phyloP scores from a whole-genome alignment of 2,329 filamentous ascomycete species.

The Fusarium graminum region DNA sequence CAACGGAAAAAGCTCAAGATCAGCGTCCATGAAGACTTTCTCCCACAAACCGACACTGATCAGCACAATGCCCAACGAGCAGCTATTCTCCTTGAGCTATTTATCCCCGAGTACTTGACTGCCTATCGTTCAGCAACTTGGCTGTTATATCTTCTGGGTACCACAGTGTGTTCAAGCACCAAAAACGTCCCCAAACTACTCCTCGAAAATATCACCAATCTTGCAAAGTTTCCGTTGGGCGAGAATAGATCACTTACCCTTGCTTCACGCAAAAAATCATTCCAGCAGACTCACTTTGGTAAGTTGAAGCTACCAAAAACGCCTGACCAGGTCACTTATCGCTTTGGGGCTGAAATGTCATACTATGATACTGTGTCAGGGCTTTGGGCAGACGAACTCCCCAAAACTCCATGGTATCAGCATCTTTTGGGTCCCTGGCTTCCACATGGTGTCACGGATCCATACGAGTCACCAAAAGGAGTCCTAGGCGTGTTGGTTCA shows the following conservation, averaged over 20 bases:
- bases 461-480: conserved; percentile 1
- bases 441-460: conserved; percentile 31
- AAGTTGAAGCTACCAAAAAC: conserved; percentile 33
- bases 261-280: conserved; percentile 46
- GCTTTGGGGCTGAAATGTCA: conserved; percentile 34
- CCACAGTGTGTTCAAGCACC: not conserved
- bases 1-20: conserved; percentile 35
- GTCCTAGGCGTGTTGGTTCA: conserved; percentile 7
- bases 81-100: conserved; percentile 64
- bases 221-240: too few relatives aligned
- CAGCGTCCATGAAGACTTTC: conserved; percentile 42
- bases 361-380: conserved; percentile 31
- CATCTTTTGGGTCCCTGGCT: conserved; percentile 47
- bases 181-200: conserved; percentile 1
- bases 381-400: conserved; percentile 35
- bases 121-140: conserved; percentile 42
- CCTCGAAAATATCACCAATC: not conserved
- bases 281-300: conserved; percentile 48
- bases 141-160: conserved; percentile 30
- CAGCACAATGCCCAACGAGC: conserved; percentile 26
- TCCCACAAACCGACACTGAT: conserved; percentile 33
- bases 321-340: conserved; percentile 22
- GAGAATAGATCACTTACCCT: too few relatives aligned
- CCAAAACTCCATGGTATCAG: conserved; percentile 10
- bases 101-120: conserved; percentile 61